Conservation (phyloP, 2,329 filamentous ascomycete genomes). For the Lecanosticta acicola region DNA sequence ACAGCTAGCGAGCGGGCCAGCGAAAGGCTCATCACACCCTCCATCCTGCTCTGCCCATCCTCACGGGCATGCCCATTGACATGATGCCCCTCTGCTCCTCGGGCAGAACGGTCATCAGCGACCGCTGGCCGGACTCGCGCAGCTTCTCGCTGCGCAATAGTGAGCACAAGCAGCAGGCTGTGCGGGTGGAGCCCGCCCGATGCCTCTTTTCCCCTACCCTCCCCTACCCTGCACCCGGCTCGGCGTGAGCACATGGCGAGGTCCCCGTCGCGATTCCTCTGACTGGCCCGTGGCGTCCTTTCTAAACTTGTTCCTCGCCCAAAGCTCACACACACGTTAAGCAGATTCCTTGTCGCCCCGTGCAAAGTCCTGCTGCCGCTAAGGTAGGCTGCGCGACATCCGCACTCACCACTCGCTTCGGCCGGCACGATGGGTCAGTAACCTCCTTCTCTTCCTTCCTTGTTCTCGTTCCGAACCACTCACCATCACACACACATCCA, state of each 20-base stretch:
- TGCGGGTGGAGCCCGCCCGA: not conserved
- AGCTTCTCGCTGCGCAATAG: too few species aligned
- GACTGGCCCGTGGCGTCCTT: not conserved
- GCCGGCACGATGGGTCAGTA: not conserved
- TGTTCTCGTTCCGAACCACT: too few species aligned
- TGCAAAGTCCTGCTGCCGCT: not conserved
- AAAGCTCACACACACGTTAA: not conserved
- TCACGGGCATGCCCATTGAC: not conserved
- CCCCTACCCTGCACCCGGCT: not conserved
- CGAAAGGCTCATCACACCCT: not conserved
- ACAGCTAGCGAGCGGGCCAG: not conserved
- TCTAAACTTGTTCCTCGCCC: not conserved
- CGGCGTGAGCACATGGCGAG: not conserved
- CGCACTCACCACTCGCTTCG: not conserved
- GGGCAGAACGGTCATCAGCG: not conserved
- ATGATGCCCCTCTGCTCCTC: too few species aligned
- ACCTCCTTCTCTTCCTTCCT: not conserved
- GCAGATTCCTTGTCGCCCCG: not conserved
- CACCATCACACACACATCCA: too few species aligned
- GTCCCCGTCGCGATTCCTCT: not conserved
- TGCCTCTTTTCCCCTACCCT: not conserved
- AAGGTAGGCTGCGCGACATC: not conserved
- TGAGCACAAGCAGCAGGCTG: not conserved
- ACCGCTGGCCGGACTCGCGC: too few species aligned
- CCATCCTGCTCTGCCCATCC: not conserved